Conservation (phyloP, 176 grass and related monocot genomes). For the Secale cereale region DNA sequence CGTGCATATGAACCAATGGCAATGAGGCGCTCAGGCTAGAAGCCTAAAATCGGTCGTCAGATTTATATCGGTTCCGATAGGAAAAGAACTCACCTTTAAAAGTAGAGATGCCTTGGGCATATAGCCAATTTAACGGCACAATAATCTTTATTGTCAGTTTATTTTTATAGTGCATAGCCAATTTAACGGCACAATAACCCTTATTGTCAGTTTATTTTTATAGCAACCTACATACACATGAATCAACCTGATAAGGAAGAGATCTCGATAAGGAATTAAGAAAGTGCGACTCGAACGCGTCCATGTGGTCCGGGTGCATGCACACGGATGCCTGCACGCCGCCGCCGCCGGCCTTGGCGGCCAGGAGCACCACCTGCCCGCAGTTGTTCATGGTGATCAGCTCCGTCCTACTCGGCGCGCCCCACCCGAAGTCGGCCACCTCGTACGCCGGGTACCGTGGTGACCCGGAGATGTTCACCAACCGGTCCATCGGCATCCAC, state of each 20-base stretch:
- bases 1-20: too few relatives aligned
- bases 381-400: not conserved
- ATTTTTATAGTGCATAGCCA: too few relatives aligned
- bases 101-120: too few relatives aligned
- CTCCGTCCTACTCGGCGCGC: not conserved
- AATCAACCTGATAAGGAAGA: not conserved
- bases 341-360: not conserved
- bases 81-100: too few relatives aligned
- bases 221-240: not conserved
- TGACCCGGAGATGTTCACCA: not conserved
- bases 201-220: too few relatives aligned
- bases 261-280: not conserved
- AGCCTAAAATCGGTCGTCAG: too few relatives aligned
- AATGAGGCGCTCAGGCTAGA: too few relatives aligned
- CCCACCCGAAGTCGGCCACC: not conserved
- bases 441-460: not conserved
- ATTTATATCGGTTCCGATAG: too few relatives aligned
- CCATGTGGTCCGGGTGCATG: not conserved
- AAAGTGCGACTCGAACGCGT: not conserved
- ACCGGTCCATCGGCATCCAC: not conserved
- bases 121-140: too few relatives aligned
- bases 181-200: too few relatives aligned
- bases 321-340: not conserved
- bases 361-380: slow-evolving; percentile 4
- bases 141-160: too few relatives aligned